These are phyloP conservation scores for Podospora tetraspora DNA, from an alignment of 495 filamentous ascomycete species.

Conservation along the genomic window DNA sequence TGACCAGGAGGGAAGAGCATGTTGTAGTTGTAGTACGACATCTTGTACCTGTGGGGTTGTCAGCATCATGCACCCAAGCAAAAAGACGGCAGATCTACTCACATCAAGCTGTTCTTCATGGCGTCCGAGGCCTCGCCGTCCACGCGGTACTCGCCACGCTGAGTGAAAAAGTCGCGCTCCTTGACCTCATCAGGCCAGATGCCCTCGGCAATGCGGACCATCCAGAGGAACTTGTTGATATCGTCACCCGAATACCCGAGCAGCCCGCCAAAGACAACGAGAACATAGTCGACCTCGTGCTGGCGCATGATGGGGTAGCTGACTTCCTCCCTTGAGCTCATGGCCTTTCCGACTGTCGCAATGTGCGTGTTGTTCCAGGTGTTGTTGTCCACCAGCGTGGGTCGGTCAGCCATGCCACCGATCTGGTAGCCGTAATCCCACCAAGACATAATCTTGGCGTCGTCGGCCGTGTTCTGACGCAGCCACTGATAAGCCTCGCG, in stretches of 20 bases:
- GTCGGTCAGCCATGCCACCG: constrained; percentile 97
- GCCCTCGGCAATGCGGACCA: constrained; percentile 98
- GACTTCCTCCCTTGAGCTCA: constrained; percentile 96
- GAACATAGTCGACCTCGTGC: constrained; percentile 97
- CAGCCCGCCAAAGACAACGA: constrained; percentile 94
- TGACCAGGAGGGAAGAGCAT: constrained; percentile 87
- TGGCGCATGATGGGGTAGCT: constrained; percentile 97
- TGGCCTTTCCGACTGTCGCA: constrained; percentile 97
- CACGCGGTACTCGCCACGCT: constrained; percentile 91
- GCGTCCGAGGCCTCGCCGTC: constrained; percentile 91
- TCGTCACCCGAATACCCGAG: constrained; percentile 99
- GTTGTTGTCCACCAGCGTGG: constrained; percentile 98
- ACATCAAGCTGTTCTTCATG: constrained; percentile 99
- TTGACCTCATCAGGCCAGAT: constrained; percentile 99
- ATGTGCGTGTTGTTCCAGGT: constrained; percentile 99
- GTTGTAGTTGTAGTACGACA: constrained; percentile 99
- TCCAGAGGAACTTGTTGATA: constrained; percentile 99
- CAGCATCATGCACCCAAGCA: constrained; percentile 26
- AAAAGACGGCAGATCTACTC: constrained; percentile 36
- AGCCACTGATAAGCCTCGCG: constrained; percentile 99
- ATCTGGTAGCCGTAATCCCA: constrained; percentile 99
- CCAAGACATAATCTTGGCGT: constrained; percentile 99
- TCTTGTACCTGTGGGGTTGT: constrained; percentile 80
- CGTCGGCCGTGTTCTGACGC: constrained; percentile 87
- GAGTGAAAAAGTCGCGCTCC: constrained; percentile 94